phyloP scores from a whole-genome alignment of 2,329 filamentous ascomycete genomes.

The Talaromyces marneffei region DNA sequence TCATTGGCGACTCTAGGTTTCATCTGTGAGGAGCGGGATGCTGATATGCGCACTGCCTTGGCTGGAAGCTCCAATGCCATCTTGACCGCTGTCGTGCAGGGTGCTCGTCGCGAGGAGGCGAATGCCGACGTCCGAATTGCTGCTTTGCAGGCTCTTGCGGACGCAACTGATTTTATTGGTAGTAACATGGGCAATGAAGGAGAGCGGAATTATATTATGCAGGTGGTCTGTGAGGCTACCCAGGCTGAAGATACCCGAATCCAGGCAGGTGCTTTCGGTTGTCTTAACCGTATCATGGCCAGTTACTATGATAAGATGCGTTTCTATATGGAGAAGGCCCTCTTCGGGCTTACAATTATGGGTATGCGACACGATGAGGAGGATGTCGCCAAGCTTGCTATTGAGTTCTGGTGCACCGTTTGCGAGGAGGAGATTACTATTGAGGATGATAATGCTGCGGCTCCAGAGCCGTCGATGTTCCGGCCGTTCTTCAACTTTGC shows the following conservation, averaged over 20 bases:
- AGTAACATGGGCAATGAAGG: conserved; percentile 99
- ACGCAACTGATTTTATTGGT: conserved; percentile 94
- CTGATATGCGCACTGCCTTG: conserved; percentile 74
- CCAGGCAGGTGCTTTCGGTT: conserved; percentile 93
- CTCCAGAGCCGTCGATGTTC: conserved; percentile 74
- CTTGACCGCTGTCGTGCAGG: conserved; percentile 93
- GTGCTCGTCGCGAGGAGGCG: conserved; percentile 90
- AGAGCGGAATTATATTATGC: conserved; percentile 99
- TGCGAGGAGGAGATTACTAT: conserved; percentile 98
- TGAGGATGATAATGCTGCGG: conserved; percentile 87
- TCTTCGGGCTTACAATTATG: conserved; percentile 94
- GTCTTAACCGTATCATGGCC: conserved; percentile 96
- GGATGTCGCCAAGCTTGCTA: conserved; percentile 93
- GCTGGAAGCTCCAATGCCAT: conserved; percentile 93
- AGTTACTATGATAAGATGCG: conserved; percentile 99
- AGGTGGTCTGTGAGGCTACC: conserved; percentile 97
- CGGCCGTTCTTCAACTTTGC: conserved; percentile 95
- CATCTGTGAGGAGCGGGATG: conserved; percentile 92
- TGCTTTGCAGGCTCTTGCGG: conserved; percentile 87
- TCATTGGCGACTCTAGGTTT: conserved; percentile 96
- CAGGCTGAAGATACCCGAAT: conserved; percentile 87
- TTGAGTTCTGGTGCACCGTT: conserved; percentile 99
- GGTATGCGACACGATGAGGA: conserved; percentile 98
- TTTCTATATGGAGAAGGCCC: conserved; percentile 99
- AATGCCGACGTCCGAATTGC: conserved; percentile 87